Percentiles rank a stretch among this genome's conserved stretches.
Conservation (phyloP, 208 protist genomes). For the Crithidia fasciculata region DNA sequence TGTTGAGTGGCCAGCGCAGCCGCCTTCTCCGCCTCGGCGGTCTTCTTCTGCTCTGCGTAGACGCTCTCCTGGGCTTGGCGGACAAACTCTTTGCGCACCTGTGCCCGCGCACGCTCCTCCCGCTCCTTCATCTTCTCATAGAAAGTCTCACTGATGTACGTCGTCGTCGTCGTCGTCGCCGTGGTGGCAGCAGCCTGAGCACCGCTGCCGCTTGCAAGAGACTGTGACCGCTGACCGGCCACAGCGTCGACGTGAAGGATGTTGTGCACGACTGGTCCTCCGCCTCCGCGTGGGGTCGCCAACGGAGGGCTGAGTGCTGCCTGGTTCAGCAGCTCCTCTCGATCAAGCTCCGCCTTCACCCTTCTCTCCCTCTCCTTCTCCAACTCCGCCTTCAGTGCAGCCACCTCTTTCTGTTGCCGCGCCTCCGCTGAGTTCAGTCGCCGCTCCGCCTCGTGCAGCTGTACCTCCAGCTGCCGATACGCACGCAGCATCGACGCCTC, state of each 20-base stretch:
- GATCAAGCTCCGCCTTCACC: slow-evolving; percentile 31
- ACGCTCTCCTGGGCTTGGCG: slow-evolving; percentile 35
- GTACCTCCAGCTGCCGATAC: slow-evolving; percentile 29
- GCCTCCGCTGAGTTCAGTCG: slow-evolving; percentile 8
- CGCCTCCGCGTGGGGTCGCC: neutral
- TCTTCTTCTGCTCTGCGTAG: slow-evolving; percentile 31
- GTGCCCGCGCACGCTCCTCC: slow-evolving; percentile 38
- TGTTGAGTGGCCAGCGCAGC: slow-evolving; percentile 8
- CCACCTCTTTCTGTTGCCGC: slow-evolving; percentile 30
- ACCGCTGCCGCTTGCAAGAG: neutral
- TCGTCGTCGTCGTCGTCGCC: neutral
- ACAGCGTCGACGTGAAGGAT: neutral
- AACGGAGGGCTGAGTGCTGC: neutral
- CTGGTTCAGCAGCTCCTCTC: slow-evolving; percentile 40
- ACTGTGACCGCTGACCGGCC: neutral
- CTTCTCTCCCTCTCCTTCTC: slow-evolving; percentile 30
- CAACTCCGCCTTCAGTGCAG: slow-evolving; percentile 37
- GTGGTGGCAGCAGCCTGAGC: neutral
- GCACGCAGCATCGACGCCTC: slow-evolving; percentile 18
- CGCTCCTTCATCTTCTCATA: slow-evolving; percentile 39
- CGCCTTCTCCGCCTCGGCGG: slow-evolving; percentile 30
- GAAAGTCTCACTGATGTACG: slow-evolving; percentile 24
- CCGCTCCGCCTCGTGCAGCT: slow-evolving; percentile 10
- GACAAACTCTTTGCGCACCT: slow-evolving; percentile 37
- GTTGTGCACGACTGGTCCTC: neutral